Evolutionary conservation across 2,329 filamentous ascomycete genomes (phyloP), one percentile per base, ranked within the genome.

Genomic region (Ceratocystiopsis minuta): DNA sequence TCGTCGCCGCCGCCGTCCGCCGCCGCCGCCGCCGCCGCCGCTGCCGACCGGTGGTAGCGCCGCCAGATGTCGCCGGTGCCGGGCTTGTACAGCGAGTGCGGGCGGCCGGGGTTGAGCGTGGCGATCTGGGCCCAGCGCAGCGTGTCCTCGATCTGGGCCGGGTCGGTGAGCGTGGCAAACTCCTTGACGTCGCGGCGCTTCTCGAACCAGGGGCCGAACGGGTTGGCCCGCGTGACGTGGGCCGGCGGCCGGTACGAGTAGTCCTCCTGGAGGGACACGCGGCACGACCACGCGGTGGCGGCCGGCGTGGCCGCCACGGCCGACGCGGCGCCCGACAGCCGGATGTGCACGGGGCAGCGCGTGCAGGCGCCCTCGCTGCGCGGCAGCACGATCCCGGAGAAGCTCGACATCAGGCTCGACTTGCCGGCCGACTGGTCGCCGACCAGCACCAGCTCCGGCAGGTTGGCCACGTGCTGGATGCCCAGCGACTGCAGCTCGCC

Each of bases 351-450:
- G 0, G 85, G 84, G 44, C 83, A 92, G 0, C 80, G 63, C 0
- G 86, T 94, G 52, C 86, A 93, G 0, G 79, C 81, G 0, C 78
- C 80, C 4, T 72, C 70, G 35, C 70, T 73, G 2, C 79, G 68
- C 0, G 84, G 84, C 0, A 88, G 71, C 16, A 76, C 75, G 18
- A 90, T 77, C 4, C 78, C 80, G 0, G 70, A 66, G 38, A 81
- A 70, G 0, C 72, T 76, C 13, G 76, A 76, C 68, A 72, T 72
- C 6, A 72, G 53, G 24, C 63, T 85, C 0, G 78, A 85, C 54
- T 94, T 94, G 0, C 86, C 87, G 0, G 84, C 80, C 0, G 75
- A 82, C 52, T 94, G 86, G 39, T 93, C 85, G 0, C 86, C 86
- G 0, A 93, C 75, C 0, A 93, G 72, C 6, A 88, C 80, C 11